phyloP scores from a whole-genome alignment of 2,329 filamentous ascomycete species.

The Ascochyta koolunga region DNA sequence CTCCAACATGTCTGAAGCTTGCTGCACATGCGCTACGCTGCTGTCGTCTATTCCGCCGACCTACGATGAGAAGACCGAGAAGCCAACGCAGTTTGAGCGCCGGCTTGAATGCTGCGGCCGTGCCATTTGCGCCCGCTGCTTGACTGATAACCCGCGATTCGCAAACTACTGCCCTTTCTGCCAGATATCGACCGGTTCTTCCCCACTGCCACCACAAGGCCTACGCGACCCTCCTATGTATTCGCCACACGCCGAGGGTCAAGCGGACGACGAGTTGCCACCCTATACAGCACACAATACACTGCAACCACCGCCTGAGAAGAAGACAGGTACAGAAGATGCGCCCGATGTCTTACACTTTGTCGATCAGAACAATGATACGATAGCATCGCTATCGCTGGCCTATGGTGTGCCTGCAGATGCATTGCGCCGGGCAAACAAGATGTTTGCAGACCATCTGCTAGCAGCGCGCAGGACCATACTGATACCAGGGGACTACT shows the following conservation, averaged over 20 bases:
- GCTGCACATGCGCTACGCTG: conserved; percentile 72
- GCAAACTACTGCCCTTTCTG: conserved; percentile 74
- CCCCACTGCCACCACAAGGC: conserved; percentile 64
- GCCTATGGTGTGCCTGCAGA: conserved; percentile 71
- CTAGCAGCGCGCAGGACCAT: conserved; percentile 72
- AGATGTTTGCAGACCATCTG: conserved; percentile 73
- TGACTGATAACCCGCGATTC: conserved; percentile 72
- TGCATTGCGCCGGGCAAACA: conserved; percentile 70
- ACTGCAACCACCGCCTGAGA: conserved; percentile 37
- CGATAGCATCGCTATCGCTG: conserved; percentile 70
- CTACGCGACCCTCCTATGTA: conserved; percentile 74
- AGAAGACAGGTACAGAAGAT: conserved; percentile 38
- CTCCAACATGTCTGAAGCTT: conserved; percentile 54
- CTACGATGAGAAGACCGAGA: conserved; percentile 64
- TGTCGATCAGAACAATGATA: conserved; percentile 72
- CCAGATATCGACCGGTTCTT: conserved; percentile 69
- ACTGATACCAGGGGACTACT: conserved; percentile 73
- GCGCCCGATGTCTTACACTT: conserved; percentile 76
- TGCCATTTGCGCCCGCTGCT: conserved; percentile 73
- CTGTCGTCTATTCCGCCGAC: conserved; percentile 62
- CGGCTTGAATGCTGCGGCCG: conserved; percentile 72
- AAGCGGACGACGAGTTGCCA: conserved; percentile 49
- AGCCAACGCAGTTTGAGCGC: conserved; percentile 65
- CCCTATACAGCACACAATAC: conserved; percentile 51
- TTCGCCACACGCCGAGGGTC: conserved; percentile 48